Evolutionary conservation across 1,284 basidiomycete genomes (phyloP), one percentile per base, ranked within the genome.

Genomic region (Fomitopsis schrenkii): DNA sequence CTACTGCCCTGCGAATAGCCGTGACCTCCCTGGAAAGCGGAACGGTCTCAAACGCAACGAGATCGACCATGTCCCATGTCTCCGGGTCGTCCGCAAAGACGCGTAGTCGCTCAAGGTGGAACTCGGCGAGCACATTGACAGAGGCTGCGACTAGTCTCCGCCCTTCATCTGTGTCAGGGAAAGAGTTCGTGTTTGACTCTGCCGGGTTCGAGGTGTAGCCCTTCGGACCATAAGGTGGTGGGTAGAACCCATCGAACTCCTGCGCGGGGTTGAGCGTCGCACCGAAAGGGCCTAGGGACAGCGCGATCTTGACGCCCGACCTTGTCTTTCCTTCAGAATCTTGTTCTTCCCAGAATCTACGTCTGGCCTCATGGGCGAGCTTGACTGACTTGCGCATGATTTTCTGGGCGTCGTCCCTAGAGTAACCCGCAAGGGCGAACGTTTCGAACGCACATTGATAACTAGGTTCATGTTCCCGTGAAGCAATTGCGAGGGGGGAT

Each of bases 41-140:
- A 3, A 94, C 76, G 0, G 91, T 94, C 78, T 94, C 93, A 70
- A 94, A 94, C 8, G 89, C 90, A 55, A 94, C 69, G 63, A 80
- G 81, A 59, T 88, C 84, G 58, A 94, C 74, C 9, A 70, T 70
- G 30, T 71, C 65, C 91, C 91, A 94, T 0, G 76, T 75, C 22
- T 77, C 73, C 10, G 61, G 59, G 58, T 85, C 76, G 5, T 70
- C 67, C 0, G 83, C 78, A 68, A 87, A 90, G 0, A 84, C 75
- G 38, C 73, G 66, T 42, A 94, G 77, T 10, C 91, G 79, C 59
- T 83, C 78, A n/a, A 87, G 74, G 71, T 95, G 92, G 67, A 91
- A 93, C 52, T 79, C 72, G 17, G 80, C 71, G 50, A 95, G 77
- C 0, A 86, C 85, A 33, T 80, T 71, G 36, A 82, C 77, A 1